Evolutionary conservation across 345 rosid species (phyloP).

Genomic region (Lepidium sativum): DNA sequence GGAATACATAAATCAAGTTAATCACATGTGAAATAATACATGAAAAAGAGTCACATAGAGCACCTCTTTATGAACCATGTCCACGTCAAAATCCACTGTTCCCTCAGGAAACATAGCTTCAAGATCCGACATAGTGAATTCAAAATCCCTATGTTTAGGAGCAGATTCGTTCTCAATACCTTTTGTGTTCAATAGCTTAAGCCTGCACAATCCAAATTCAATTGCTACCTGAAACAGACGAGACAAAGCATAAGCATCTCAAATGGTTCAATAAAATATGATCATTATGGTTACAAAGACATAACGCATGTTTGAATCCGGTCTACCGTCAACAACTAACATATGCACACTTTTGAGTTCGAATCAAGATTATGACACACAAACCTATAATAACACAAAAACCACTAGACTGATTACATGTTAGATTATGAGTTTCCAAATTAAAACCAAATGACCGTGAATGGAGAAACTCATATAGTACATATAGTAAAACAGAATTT

Average conservation of each 20-base stretch:
- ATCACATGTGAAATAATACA: not conserved
- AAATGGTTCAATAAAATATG: not conserved
- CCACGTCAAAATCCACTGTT: slow-evolving; percentile 42
- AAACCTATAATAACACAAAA: not conserved
- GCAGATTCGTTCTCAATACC: slow-evolving; percentile 40
- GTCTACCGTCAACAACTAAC: not conserved
- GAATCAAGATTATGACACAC: not conserved
- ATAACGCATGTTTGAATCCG: not conserved
- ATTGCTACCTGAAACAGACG: slow-evolving; percentile 46
- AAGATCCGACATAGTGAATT: slow-evolving; percentile 45
- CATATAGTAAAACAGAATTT: no score
- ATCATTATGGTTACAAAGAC: not conserved
- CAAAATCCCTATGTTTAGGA: slow-evolving; percentile 51
- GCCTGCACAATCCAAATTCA: slow-evolving; percentile 74
- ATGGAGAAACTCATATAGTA: not conserved
- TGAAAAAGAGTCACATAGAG: not conserved
- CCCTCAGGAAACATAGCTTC: slow-evolving; percentile 55
- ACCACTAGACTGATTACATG: not conserved
- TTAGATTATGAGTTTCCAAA: not conserved
- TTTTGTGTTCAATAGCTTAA: slow-evolving; percentile 39
- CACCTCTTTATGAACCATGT: slow-evolving; percentile 52
- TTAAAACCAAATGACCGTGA: no score
- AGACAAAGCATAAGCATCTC: not conserved
- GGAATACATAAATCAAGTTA: not conserved
- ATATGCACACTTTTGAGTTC: not conserved